Evolutionary conservation across 148 eudicot species (phyloP).

Genomic region (Spergularia marina): DNA sequence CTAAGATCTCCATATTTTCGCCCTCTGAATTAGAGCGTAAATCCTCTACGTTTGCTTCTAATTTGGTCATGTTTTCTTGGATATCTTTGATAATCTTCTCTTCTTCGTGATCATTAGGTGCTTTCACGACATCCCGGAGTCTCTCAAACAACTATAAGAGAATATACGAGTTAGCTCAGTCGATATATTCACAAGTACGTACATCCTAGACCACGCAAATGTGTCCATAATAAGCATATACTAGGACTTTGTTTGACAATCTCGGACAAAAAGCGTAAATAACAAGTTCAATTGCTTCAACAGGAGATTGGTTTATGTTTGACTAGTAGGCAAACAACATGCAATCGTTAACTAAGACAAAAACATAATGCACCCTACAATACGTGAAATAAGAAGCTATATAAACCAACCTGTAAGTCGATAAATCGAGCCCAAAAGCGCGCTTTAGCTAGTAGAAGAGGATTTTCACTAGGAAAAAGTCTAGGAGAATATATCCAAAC

Average conservation of each 20-base stretch:
- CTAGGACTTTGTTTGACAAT: too few species aligned
- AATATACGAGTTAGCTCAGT: too few species aligned
- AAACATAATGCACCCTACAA: neutral
- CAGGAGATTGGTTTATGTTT: too few species aligned
- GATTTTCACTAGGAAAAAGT: conserved; percentile 26
- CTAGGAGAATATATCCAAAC: conserved; percentile 30
- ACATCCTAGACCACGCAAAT: too few species aligned
- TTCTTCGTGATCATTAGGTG: conserved; percentile 10
- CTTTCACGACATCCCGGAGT: conserved; percentile 25
- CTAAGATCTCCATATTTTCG: conserved; percentile 23
- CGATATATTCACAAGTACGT: too few species aligned
- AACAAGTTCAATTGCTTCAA: too few species aligned
- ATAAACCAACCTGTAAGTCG: conserved; percentile 22
- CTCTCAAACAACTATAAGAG: conserved; percentile 23
- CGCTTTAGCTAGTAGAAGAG: conserved; percentile 23
- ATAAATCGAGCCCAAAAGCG: conserved; percentile 40
- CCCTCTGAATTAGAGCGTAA: neutral
- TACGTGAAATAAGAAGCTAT: neutral
- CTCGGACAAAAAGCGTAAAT: too few species aligned
- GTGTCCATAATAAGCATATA: too few species aligned
- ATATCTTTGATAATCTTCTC: conserved; percentile 22
- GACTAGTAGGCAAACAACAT: too few species aligned
- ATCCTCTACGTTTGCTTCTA: conserved; percentile 32
- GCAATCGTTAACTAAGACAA: too few species aligned
- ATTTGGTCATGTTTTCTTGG: conserved; percentile 30